Percentiles rank a stretch among this genome's conserved stretches.
Conservation (phyloP, 139 green algal genomes). For the Chlorella sp. region DNA sequence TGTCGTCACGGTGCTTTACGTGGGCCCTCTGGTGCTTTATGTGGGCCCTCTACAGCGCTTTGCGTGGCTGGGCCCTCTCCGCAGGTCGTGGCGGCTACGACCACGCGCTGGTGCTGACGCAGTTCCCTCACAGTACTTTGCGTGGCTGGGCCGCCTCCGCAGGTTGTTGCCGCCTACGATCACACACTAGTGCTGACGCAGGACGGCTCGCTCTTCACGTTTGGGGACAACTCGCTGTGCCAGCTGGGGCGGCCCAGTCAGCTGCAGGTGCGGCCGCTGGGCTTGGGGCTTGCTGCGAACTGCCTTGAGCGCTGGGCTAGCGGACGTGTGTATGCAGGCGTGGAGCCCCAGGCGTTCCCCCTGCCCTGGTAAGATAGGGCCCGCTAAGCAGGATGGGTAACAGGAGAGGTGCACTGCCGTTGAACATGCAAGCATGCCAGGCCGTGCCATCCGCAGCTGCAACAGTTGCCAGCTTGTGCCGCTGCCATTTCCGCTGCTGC, state of each 20-base stretch:
- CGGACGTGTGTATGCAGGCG: neutral
- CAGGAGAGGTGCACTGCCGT: too few species aligned
- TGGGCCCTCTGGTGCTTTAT: too few species aligned
- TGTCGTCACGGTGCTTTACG: too few species aligned
- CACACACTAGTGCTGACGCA: slow-evolving; percentile 44
- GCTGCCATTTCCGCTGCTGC: too few species aligned
- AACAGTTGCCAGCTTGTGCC: too few species aligned
- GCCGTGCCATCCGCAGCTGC: too few species aligned
- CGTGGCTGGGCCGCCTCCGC: neutral
- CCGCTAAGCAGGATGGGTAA: too few species aligned
- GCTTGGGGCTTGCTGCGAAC: neutral
- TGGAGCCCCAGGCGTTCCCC: too few species aligned
- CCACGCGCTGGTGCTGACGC: neutral
- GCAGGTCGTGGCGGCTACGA: neutral
- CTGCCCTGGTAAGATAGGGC: too few species aligned
- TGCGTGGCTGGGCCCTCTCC: neutral
- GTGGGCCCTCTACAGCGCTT: too few species aligned
- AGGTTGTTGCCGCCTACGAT: slow-evolving; percentile 48
- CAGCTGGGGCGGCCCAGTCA: slow-evolving; percentile 42
- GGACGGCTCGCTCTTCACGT: slow-evolving; percentile 36
- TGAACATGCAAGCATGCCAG: too few species aligned
- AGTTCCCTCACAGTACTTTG: too few species aligned
- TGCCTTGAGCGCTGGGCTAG: neutral
- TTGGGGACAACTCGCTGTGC: slow-evolving; percentile 49
- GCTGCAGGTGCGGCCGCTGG: neutral